phyloP scores from a whole-genome alignment of 2,329 filamentous ascomycete species.

The Aureobasidium musti region DNA sequence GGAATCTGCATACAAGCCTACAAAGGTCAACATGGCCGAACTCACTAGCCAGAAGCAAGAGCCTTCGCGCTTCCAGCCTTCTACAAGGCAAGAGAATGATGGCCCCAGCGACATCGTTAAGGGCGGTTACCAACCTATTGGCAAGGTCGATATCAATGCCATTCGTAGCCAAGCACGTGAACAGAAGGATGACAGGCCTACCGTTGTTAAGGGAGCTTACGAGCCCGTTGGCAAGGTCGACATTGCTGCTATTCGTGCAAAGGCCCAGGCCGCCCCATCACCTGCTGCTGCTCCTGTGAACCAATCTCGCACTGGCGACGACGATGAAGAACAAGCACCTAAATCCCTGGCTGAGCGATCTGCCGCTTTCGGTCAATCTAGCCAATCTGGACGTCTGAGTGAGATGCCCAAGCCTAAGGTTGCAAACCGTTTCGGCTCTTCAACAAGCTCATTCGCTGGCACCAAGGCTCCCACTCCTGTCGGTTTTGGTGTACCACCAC shows the following conservation, averaged over 20 bases:
- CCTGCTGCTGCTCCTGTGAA: constrained; percentile 46
- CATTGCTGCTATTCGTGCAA: constrained; percentile 87
- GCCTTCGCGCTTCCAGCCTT: constrained; percentile 61
- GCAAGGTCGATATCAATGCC: constrained; percentile 95
- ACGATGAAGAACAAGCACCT: constrained; percentile 54
- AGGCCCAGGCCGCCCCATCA: constrained; percentile 63
- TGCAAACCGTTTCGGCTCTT: constrained; percentile 79
- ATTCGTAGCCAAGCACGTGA: constrained; percentile 74
- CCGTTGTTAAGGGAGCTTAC: constrained; percentile 86
- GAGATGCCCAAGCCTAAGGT: constrained; percentile 93
- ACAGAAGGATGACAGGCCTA: constrained; percentile 72
- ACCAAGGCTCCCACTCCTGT: constrained; percentile 86
- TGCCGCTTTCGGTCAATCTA: constrained; percentile 69
- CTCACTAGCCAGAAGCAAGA: constrained; percentile 73
- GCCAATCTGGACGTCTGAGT: constrained; percentile 75
- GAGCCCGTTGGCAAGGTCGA: constrained; percentile 96
- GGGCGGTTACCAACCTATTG: constrained; percentile 88
- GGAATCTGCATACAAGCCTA: constrained; percentile 87
- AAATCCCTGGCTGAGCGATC: constrained; percentile 74
- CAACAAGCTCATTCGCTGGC: constrained; percentile 71
- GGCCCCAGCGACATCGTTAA: constrained; percentile 66
- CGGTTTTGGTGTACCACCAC: constrained; percentile 63
- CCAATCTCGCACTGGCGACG: constrained; percentile 42
- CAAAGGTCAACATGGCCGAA: constrained; percentile 89
- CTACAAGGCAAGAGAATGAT: constrained; percentile 47